Evolutionary conservation across 306 rosid genomes (phyloP), one percentile per base, ranked within the genome.

Genomic region (Inga oerstediana): DNA sequence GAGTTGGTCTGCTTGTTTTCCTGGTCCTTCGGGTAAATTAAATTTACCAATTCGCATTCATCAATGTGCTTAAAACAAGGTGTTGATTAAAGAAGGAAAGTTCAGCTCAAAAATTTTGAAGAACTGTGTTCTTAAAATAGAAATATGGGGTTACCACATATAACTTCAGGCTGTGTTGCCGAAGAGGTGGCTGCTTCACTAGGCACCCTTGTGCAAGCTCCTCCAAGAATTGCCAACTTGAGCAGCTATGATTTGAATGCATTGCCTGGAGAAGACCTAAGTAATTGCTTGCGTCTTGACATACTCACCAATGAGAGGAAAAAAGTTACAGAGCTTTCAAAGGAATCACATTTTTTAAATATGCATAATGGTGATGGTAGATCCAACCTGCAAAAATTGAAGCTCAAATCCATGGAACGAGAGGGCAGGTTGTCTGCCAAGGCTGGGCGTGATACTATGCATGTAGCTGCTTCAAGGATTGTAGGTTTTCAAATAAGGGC

Each of bases 61-160:
- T 32, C 64, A 54, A n/a, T 82, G 52, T 56, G 64, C 17, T 74
- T 81, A 4, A n/a, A 83, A 48, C 54, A 76, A 32, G 72, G 67
- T 49, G 83, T 49, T 52, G 49, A 51, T 22, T 13, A 22, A 59
- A 61, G 76, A 61, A 74, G 61, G 67, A 56, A 24, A 62, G 64
- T 65, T 14, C 52, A 62, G 39, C 74, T 76, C 67, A 71, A 85
- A 67, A 45, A 4, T 86, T 83, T 72, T 32, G 83, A 86, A 81
- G 81, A 82, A 37, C 19, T 30, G 27, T 76, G 3, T 78, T 48
- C 48, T 59, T 41, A 30, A 76, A 75, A 30, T 46, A 80, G 80
- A 86, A 80, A 93, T 39, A 39, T 90, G 97, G 94, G 97, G 44
- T 88, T 92, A 66, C 92, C 97, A 64, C 92, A 93, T 51, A 85